These are phyloP conservation scores for Eucalyptus curtisii DNA, from an alignment of 345 rosid genomes.

Conservation along the genomic window DNA sequence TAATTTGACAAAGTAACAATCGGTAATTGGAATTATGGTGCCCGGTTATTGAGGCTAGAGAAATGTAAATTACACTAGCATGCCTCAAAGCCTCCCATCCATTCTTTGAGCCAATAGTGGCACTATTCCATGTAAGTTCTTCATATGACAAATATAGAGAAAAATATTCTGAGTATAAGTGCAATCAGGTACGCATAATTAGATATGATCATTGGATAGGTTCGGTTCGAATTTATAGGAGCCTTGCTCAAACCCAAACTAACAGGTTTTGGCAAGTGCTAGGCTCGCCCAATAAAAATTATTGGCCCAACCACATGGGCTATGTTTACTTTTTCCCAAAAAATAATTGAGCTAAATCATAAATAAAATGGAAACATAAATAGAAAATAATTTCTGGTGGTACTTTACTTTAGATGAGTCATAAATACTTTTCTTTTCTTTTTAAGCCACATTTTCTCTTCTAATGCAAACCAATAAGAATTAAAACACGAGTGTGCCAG, in stretches of 20 bases:
- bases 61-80: neutral
- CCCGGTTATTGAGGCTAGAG: neutral
- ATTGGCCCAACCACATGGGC: neutral
- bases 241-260: too few relatives aligned
- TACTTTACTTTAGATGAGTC: neutral
- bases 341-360: neutral
- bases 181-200: neutral
- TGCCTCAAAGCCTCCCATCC: neutral
- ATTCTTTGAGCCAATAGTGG: neutral
- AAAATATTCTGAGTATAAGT: too few relatives aligned
- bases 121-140: neutral
- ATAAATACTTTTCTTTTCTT: neutral
- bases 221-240: too few relatives aligned
- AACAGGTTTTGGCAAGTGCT: too few relatives aligned
- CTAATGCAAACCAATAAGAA: neutral
- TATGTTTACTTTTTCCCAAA: too few relatives aligned
- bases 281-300: too few relatives aligned
- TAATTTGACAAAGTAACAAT: neutral
- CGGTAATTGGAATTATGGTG: neutral
- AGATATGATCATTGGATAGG: too few relatives aligned
- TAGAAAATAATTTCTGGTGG: neutral
- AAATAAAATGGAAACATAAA: too few relatives aligned
- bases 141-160: neutral
- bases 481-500: neutral
- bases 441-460: neutral